phyloP scores from a whole-genome alignment of 352 stramenopile genomes.

The Pythium volutum region DNA sequence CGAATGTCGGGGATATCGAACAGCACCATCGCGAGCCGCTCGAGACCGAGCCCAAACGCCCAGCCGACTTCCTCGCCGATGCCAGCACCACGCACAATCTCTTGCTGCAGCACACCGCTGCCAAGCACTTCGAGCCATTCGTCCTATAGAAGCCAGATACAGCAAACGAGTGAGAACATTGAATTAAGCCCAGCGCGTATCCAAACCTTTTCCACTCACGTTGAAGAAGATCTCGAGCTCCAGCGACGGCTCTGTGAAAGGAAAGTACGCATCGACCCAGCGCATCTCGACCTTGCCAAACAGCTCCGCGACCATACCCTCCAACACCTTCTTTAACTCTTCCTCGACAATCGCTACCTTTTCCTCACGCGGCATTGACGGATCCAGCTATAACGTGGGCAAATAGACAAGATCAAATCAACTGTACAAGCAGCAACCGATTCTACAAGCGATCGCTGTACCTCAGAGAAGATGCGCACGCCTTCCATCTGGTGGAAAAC shows the following conservation, averaged over 20 bases:
- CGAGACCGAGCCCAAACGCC: slow-evolving; percentile 98
- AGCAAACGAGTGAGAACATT: background rate
- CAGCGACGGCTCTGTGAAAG: slow-evolving; percentile 98
- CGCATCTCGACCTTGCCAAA: slow-evolving; percentile 94
- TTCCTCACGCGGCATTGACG: slow-evolving; percentile 54
- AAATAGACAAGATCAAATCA: background rate
- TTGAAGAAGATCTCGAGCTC: slow-evolving; percentile 99
- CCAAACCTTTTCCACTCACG: slow-evolving; percentile 20
- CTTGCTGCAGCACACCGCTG: slow-evolving; percentile 95
- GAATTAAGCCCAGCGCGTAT: background rate
- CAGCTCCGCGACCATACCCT: slow-evolving; percentile 93
- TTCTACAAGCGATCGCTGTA: slow-evolving; percentile 14
- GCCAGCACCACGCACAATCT: slow-evolving; percentile 91
- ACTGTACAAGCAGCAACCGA: background rate
- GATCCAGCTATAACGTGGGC: slow-evolving; percentile 35
- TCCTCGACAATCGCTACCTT: slow-evolving; percentile 80
- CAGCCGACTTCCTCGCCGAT: slow-evolving; percentile 91
- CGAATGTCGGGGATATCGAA: slow-evolving; percentile 99
- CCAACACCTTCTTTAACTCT: slow-evolving; percentile 95
- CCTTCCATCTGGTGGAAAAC: slow-evolving; percentile 99
- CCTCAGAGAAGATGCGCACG: slow-evolving; percentile 93
- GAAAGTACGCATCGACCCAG: slow-evolving; percentile 99
- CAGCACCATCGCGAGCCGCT: slow-evolving; percentile 98
- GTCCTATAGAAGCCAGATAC: slow-evolving; percentile 30
- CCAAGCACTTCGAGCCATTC: slow-evolving; percentile 99